Percentiles rank a stretch among this genome's conserved stretches.
phyloP scores from a whole-genome alignment of 768 basidiomycete genomes.

The Imleria badia region DNA sequence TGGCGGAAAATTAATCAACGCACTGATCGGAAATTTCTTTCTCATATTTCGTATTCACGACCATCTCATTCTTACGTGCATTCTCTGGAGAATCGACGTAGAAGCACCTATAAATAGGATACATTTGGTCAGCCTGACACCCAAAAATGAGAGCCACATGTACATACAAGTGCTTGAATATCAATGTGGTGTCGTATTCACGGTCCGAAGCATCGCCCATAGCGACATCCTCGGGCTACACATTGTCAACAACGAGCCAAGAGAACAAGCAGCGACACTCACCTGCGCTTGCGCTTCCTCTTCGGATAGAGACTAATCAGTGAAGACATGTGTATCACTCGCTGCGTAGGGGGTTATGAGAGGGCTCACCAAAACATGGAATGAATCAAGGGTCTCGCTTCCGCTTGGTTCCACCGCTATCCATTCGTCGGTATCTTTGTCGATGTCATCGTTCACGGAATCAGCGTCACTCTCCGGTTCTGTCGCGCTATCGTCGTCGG shows the following conservation, averaged over 20 bases:
- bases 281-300: slow-evolving; percentile 9
- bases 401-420: slow-evolving; percentile 22
- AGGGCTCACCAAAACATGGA: slow-evolving; percentile 9
- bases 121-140: neutral
- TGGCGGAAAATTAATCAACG: slow-evolving; percentile 14
- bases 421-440: slow-evolving; percentile 42
- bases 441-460: slow-evolving; percentile 64
- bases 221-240: slow-evolving; percentile 35
- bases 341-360: no score
- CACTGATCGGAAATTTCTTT: slow-evolving; percentile 55
- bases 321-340: neutral
- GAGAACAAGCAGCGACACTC: neutral
- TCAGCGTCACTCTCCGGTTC: slow-evolving; percentile 67
- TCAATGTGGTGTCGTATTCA: slow-evolving; percentile 75
- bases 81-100: slow-evolving; percentile 85
- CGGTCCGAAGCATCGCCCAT: slow-evolving; percentile 79
- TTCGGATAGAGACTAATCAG: slow-evolving; percentile 12
- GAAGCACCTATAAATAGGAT: slow-evolving; percentile 58
- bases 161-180: slow-evolving; percentile 82
- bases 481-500: slow-evolving; percentile 38
- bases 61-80: slow-evolving; percentile 64
- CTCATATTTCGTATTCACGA: slow-evolving; percentile 52
- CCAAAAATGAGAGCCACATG: neutral
- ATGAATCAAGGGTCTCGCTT: slow-evolving; percentile 24
- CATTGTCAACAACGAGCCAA: neutral